Evolutionary conservation across 768 basidiomycete species (phyloP), one percentile per base, ranked within the genome.

Genomic region (Asterophora lycoperdoides): DNA sequence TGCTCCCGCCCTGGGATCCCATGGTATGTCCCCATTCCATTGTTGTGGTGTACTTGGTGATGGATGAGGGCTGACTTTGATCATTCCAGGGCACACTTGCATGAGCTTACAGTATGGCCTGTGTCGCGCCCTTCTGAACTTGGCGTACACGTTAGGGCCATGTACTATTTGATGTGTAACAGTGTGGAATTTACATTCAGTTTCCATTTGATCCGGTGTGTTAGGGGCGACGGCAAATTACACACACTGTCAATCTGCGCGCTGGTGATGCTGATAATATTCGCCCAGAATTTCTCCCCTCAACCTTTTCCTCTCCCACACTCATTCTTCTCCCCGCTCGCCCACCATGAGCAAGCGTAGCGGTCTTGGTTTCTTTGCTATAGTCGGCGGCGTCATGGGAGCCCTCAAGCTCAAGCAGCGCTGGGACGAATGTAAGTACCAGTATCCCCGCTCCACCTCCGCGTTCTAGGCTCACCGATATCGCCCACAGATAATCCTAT

Each of bases 1-100:
- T 89, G 19, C 70, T 96, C n/a, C 84, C 90, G 2, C 77, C 87
- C 28, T 98, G 93, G 93, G 94, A 97, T 65, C 89, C 90, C 3
- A 86, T 92, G 88, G 89, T 84, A 48, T 37, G 76, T 64, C 11
- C 0, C 0, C 23, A n/a, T n/a, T n/a, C n/a, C n/a, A n/a, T n/a
- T n/a, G n/a, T n/a, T n/a, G n/a, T n/a, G 8, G 8, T 42, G 10
- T 2, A 26, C 33, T 34, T 30, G 14, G 14, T 17, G 13, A 46
- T 15, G 39, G 17, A n/a, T 10, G 32, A 44, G 23, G 6, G 20
- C 34, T 36, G 20, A 30, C 44, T 33, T 28, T 35, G 23, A 28
- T 11, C 8, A 41, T 30, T 10, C 23, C 11, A 60, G 56, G 56
- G 59, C 36, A 48, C 59, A 36, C 49, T 61, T 35, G 62, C 60